Evolutionary conservation across 2,329 filamentous ascomycete species (phyloP).

Genomic region (Talaromyces sp.): DNA sequence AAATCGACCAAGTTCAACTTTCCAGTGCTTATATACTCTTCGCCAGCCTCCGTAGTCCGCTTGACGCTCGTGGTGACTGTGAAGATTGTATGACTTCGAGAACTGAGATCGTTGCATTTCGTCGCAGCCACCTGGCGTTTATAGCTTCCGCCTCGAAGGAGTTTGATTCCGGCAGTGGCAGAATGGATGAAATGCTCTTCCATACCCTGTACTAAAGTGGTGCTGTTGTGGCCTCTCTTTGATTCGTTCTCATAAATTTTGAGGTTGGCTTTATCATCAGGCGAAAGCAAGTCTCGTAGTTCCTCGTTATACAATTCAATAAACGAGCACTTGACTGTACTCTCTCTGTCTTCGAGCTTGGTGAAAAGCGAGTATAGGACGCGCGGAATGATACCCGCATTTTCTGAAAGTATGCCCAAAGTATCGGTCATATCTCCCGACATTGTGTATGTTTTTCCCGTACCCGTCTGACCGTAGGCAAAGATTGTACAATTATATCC

Average conservation of each 20-base stretch:
- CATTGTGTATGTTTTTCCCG: slow-evolving; percentile 99
- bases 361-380: slow-evolving; percentile 82
- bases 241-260: slow-evolving; percentile 85
- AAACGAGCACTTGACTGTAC: slow-evolving; percentile 94
- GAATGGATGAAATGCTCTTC: slow-evolving; percentile 90
- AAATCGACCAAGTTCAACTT: slow-evolving; percentile 96
- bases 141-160: slow-evolving; percentile 83
- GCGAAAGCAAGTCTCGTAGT: slow-evolving; percentile 78
- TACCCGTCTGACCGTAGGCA: slow-evolving; percentile 96
- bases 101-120: slow-evolving; percentile 99
- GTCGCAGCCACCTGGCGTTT: slow-evolving; percentile 97
- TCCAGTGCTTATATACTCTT: slow-evolving; percentile 84
- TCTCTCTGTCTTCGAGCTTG: slow-evolving; percentile 79
- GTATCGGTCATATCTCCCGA: slow-evolving; percentile 93
- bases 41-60: slow-evolving; percentile 72
- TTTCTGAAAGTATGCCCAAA: slow-evolving; percentile 79
- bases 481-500: slow-evolving; percentile 99
- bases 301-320: slow-evolving; percentile 99
- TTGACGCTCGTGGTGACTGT: slow-evolving; percentile 92
- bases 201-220: slow-evolving; percentile 93
- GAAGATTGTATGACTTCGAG: slow-evolving; percentile 94
- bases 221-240: slow-evolving; percentile 71
- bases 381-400: slow-evolving; percentile 90
- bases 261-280: slow-evolving; percentile 77
- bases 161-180: slow-evolving; percentile 78